phyloP scores from a whole-genome alignment of 352 stramenopile genomes.

The Globisporangium megalacanthum region DNA sequence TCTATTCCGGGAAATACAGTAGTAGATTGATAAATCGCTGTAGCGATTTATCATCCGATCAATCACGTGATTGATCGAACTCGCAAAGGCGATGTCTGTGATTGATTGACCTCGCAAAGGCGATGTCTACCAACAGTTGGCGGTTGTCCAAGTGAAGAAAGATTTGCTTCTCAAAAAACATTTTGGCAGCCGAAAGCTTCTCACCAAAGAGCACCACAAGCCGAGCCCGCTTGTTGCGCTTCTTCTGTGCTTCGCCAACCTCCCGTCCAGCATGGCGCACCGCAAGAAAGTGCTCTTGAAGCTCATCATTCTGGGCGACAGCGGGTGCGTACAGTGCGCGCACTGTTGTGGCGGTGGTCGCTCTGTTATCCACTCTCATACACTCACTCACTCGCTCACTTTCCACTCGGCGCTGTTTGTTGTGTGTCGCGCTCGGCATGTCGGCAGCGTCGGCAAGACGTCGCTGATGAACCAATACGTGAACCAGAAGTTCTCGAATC shows the following conservation, averaged over 20 bases:
- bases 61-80: too few species aligned
- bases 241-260: too few species aligned
- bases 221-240: not conserved
- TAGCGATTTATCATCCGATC: too few species aligned
- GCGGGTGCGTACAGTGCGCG: constrained; percentile 66
- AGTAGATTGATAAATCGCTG: too few species aligned
- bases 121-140: too few species aligned
- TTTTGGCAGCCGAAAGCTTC: too few species aligned
- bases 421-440: not conserved
- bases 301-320: constrained; percentile 98
- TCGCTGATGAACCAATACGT: constrained; percentile 99
- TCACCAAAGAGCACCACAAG: not conserved
- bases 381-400: not conserved
- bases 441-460: constrained; percentile 95
- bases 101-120: too few species aligned
- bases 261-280: constrained; percentile 49
- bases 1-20: too few species aligned
- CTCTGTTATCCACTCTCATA: not conserved
- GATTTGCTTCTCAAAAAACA: too few species aligned
- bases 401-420: not conserved
- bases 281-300: constrained; percentile 97
- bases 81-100: too few species aligned
- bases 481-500: constrained; percentile 97
- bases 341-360: not conserved
- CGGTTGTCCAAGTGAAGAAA: too few species aligned